Evolutionary conservation across 257 asterid genomes (phyloP), one percentile per base, ranked within the genome.

Genomic region (Oldenlandia corymbosa): DNA sequence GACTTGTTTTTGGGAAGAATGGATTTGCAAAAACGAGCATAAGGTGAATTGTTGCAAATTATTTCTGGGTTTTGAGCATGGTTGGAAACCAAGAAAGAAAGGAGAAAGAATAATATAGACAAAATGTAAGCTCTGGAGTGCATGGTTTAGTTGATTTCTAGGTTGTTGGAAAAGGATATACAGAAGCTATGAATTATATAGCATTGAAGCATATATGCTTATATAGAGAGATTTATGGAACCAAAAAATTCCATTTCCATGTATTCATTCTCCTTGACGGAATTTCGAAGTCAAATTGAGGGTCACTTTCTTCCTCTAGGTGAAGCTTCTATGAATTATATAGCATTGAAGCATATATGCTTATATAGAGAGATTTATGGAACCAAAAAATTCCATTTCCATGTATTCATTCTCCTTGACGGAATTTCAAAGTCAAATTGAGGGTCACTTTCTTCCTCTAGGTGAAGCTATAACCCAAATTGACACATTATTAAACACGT

Each of bases 41-140:
- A 70, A 2, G 83, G 86, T 10, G 96, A 85, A 54, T 78, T 68
- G 20, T 65, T 71, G 75, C 96, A 88, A 9, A 83, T n/a, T 34
- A 70, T 68, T 16, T 48, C 55, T 20, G 46, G 66, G 10, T 2
- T 34, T 18, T 32, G 31, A 46, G 57, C 51, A 39, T 53, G 60
- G 43, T 16, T 47, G 5, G 61, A 27, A 3, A 37, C 7, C 47
- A 37, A 47, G 56, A 41, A 66, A 31, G 62, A 59, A 28, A 54
- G 17, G 39, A 37, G 9, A 23, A 54, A 14, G 46, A 43, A 32
- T 5, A 64, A 2, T 11, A 55, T 23, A 31, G 37, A 26, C 26
- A 34, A 54, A 57, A 52, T 56, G 23, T 24, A 62, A 23, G 39
- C 3, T 52, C 31, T 62, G 59, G 51, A 3, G 11, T 43, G 58